phyloP scores from a whole-genome alignment of 106 monocot genomes.

The Narthecium ossifragum region DNA sequence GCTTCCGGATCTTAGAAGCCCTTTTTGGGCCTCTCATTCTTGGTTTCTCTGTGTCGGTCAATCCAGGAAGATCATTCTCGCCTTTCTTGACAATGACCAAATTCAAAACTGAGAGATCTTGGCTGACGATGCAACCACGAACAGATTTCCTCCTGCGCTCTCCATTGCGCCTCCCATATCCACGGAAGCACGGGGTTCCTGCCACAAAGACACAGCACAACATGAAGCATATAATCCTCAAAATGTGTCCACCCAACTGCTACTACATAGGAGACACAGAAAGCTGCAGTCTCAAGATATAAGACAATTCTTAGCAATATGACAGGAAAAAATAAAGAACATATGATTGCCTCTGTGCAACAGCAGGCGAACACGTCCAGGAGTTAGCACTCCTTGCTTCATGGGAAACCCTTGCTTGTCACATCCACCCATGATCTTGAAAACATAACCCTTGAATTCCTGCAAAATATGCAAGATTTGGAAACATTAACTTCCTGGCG shows the following conservation, averaged over 20 bases:
- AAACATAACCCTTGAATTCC: slow-evolving; percentile 72
- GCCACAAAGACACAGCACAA: slow-evolving; percentile 20
- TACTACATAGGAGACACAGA: too few species aligned
- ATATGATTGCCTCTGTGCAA: slow-evolving; percentile 41
- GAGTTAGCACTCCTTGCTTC: slow-evolving; percentile 74
- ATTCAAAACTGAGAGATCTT: slow-evolving; percentile 48
- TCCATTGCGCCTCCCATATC: slow-evolving; percentile 59
- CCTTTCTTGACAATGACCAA: slow-evolving; percentile 52
- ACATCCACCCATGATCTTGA: slow-evolving; percentile 72
- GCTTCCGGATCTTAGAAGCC: slow-evolving; percentile 55
- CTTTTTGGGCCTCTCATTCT: slow-evolving; percentile 63
- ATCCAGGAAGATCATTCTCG: slow-evolving; percentile 54
- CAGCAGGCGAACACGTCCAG: slow-evolving; percentile 62
- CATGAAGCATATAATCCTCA: too few species aligned
- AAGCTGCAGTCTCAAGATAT: too few species aligned
- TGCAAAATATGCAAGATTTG: slow-evolving; percentile 11
- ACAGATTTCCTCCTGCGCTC: slow-evolving; percentile 77
- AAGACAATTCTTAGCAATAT: too few species aligned
- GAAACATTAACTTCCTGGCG: too few species aligned
- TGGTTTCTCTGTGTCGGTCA: slow-evolving; percentile 62
- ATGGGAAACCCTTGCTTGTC: slow-evolving; percentile 78
- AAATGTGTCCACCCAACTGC: too few species aligned
- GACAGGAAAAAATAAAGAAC: neutral
- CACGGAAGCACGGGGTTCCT: slow-evolving; percentile 50
- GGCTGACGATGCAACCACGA: slow-evolving; percentile 72